A percentile compares a stretch with the other conserved stretches of the same genome.
Conservation (phyloP, 495 filamentous ascomycete genomes). For the Aspergillus hancockii region DNA sequence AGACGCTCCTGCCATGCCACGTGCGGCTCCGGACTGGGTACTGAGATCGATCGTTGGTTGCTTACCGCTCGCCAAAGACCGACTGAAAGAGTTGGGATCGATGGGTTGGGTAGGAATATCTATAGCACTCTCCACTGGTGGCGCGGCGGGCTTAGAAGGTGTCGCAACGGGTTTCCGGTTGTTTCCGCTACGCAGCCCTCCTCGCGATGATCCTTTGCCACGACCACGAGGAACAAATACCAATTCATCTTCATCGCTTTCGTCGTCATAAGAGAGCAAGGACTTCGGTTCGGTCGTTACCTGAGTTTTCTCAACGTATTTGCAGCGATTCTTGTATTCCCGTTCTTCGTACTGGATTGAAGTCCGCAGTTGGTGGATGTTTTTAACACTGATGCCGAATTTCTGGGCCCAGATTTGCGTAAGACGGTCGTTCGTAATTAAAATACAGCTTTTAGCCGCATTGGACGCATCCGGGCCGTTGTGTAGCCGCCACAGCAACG, state of each 20-base stretch:
- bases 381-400: slow-evolving; percentile 60
- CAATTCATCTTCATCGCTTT: slow-evolving; percentile 61
- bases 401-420: slow-evolving; percentile 59
- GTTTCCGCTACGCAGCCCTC: slow-evolving; percentile 38
- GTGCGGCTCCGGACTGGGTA: slow-evolving; percentile 39
- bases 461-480: slow-evolving; percentile 43
- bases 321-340: slow-evolving; percentile 57
- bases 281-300: slow-evolving; percentile 41
- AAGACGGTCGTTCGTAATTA: slow-evolving; percentile 59
- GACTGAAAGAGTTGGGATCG: slow-evolving; percentile 57
- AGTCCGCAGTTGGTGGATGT: slow-evolving; percentile 59
- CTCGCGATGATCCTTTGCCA: slow-evolving; percentile 41
- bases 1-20: slow-evolving; percentile 39
- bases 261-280: slow-evolving; percentile 47
- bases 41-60: slow-evolving; percentile 38
- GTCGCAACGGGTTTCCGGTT: slow-evolving; percentile 22
- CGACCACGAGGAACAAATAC: slow-evolving; percentile 55
- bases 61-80: slow-evolving; percentile 37
- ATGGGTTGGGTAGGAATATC: slow-evolving; percentile 54
- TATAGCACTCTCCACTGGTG: slow-evolving; percentile 30
- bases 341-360: slow-evolving; percentile 60
- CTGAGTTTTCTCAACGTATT: slow-evolving; percentile 50
- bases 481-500: slow-evolving; percentile 62
- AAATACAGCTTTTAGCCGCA: slow-evolving; percentile 46
- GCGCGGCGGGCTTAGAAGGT: slow-evolving; percentile 27